Conservation (phyloP, 177 flowering plant species). For the Vitis hybrid region DNA sequence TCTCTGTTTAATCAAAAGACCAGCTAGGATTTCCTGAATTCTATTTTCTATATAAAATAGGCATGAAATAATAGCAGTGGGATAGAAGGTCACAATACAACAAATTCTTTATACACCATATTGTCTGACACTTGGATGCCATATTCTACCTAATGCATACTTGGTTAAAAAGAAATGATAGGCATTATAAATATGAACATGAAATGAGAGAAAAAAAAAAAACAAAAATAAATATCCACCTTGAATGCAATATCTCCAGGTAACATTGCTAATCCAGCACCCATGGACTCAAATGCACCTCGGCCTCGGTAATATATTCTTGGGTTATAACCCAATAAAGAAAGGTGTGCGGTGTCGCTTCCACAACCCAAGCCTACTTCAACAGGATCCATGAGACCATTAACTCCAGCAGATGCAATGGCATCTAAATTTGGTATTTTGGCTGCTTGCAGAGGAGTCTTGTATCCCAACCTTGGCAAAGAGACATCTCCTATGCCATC, state of each 20-base stretch:
- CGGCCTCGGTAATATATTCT: conserved; percentile 89
- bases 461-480: conserved; percentile 65
- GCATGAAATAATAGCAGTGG: neutral
- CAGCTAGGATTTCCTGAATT: neutral
- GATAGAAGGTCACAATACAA: neutral
- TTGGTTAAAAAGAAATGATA: neutral
- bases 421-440: conserved; percentile 79
- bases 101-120: neutral
- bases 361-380: conserved; percentile 96
- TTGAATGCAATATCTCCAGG: conserved; percentile 99
- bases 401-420: conserved; percentile 91
- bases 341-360: conserved; percentile 96
- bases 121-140: neutral
- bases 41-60: neutral
- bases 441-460: conserved; percentile 78
- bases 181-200: neutral
- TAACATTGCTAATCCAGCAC: conserved; percentile 96
- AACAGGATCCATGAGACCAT: conserved; percentile 98
- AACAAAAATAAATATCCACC: conserved; percentile 32
- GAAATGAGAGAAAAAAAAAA: neutral
- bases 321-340: conserved; percentile 92
- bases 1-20: neutral
- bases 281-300: conserved; percentile 99
- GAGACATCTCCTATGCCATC: conserved; percentile 99
- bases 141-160: neutral